Evolutionary conservation across 2,329 filamentous ascomycete species (phyloP).

Genomic region (Polytolypa hystricis): DNA sequence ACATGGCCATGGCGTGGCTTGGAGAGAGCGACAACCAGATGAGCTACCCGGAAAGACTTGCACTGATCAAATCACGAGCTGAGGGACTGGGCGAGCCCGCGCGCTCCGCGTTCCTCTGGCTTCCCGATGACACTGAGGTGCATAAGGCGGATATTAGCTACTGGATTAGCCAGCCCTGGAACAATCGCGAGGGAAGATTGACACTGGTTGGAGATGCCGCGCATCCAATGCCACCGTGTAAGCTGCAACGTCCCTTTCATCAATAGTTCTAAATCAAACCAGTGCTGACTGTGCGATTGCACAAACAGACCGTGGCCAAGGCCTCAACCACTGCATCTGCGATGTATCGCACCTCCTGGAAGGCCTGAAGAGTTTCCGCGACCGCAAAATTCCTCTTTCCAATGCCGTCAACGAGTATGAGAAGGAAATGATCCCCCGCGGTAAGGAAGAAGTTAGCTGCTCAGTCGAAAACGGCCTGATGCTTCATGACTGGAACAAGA

Average conservation of each 20-base stretch:
- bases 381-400: constrained; percentile 7
- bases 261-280: background rate
- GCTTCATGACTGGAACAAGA: constrained; percentile 32
- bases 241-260: constrained; percentile 1
- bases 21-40: constrained; percentile 6
- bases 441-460: constrained; percentile 33
- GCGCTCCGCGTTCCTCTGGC: constrained; percentile 17
- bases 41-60: constrained; percentile 12
- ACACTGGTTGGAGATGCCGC: constrained; percentile 17
- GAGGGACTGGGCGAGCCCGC: constrained; percentile 15
- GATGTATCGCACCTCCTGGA: constrained; percentile 16
- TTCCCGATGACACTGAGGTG: constrained; percentile 15
- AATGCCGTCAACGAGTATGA: constrained; percentile 20
- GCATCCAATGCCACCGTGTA: constrained; percentile 16
- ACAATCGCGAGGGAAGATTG: constrained; percentile 15
- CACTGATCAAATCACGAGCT: constrained; percentile 15
- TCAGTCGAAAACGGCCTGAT: constrained; percentile 36
- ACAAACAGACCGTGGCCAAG: constrained; percentile 18
- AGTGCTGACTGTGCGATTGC: constrained; percentile 2
- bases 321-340: constrained; percentile 17
- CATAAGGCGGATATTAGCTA: constrained; percentile 15
- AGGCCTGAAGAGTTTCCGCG: constrained; percentile 9
- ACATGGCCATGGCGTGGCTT: constrained; percentile 17
- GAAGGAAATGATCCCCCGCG: constrained; percentile 30
- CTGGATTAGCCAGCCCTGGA: constrained; percentile 16